Base-by-base conservation (phyloP, 2,329 filamentous ascomycete genomes). In the Plectosphaerella cucumerina region DNA sequence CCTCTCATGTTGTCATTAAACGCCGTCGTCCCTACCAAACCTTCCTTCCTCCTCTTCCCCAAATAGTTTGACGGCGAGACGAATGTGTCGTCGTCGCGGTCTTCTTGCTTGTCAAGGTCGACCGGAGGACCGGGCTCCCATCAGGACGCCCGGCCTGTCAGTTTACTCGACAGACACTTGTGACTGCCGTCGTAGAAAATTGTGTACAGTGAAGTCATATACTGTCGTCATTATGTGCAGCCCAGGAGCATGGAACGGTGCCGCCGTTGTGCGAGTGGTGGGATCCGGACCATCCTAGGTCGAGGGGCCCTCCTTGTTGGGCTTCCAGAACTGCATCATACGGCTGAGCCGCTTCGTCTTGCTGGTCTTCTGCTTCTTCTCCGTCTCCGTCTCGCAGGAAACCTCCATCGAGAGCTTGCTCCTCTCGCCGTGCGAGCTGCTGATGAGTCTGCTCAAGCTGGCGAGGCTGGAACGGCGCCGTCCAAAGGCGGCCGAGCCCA, bases 251-350 rank as follows among this genome's bases (percentile, higher is more conserved):
- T 42, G 22, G 50, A 46, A 47, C 17, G 35, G 11, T 18, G 39
- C 18, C n/a, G 39, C 35, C 15, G 14, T 37, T 5, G 18, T 20
- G 39, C 17, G 18, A 18, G 43, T 17, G 22, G 17, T 15, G 31
- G 44, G 17, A 41, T 26, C 12, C 31, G 22, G 45, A 37, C 14
- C 18, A 34, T 47, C 26, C 48, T 59, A 66, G n/a, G 59, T 57
- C 34, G 67, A 49, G 33, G 62, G 53, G 3, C 53, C 58, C 35
- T 70, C 64, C 54, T 78, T 77, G 61, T 78, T 83, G 10, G 76
- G 74, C 68, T 87, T 89, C 87, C 87, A 92, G 66, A 92, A 92
- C 59, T 86, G 84, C 77, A 90, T 84, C 72, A 91, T 77, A 48
- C 86, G 85, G 64, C 88, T 87, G 35, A 91, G 70, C 26, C 87